Base-by-base conservation (phyloP, 305 asterid genomes). In the Solanum hybrid region DNA sequence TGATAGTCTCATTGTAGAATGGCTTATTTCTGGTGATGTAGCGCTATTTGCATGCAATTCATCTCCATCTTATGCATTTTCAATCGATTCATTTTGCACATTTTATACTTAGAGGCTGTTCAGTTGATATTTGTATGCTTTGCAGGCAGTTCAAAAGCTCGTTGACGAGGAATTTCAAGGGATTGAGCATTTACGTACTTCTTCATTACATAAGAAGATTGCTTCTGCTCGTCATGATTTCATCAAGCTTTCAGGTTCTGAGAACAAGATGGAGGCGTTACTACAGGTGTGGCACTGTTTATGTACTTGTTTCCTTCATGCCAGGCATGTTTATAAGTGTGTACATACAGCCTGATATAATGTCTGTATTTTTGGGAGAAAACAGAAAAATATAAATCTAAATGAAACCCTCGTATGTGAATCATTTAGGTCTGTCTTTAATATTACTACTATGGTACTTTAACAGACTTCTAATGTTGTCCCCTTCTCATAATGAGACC, bases 161-260 rank as follows among this genome's bases (percentile, higher is more conserved):
- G 98, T 98, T 80, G 98, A 98, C 14, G 99, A 96, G 90, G 99
- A 97, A 93, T 97, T 97, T 91, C 94, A 95, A 90, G 99, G 99
- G 87, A 96, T 96, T 88, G 86, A 92, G 71, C 99, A 98, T 93
- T 92, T 98, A 90, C 99, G 96, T 77, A 98, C 99, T 91, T 95
- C 98, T 87, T 78, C 98, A 31, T 96, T 96, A 89, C 99, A 98
- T 93, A 98, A 96, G 94, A 98, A 97, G 94, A 96, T 98, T 90
- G 97, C 99, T 87, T 89, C 93, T 88, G 98, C 99, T 88, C 98
- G 98, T 72, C 99, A 98, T 91, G 99, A 96, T 91, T 98, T 98
- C 92, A 94, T 98, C 93, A 96, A 93, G 90, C 98, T 98, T 91
- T 94, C 98, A 51, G 99, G 98, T 90, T 93, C 99, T 79, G 99